Base-by-base conservation (phyloP, 2,329 filamentous ascomycete genomes). In the Didymosphaeria variabile region DNA sequence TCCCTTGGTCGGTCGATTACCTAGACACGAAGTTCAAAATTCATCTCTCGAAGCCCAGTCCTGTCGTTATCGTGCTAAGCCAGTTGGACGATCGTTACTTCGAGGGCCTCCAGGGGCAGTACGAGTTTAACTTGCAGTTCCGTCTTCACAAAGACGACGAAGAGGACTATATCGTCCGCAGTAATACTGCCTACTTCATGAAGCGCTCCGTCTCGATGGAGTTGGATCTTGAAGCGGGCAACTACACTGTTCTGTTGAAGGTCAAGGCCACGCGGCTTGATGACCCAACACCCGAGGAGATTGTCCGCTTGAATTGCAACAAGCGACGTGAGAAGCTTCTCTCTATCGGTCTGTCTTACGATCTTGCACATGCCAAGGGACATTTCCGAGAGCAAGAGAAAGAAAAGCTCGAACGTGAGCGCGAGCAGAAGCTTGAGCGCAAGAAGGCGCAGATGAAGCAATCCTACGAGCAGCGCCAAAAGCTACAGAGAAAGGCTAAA, bases 141-240 rank as follows among this genome's bases (percentile, higher is more conserved):
- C 82, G 86, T 2, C 74, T 89, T 0, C 84, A 88, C 68, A 86
- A 85, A 62, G 82, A 86, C 71, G 85, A 83, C n/a, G 85, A 87
- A 55, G 81, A 85, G n/a, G 83, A 86, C 42, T 88, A 87, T 64
- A 84, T 86, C 47, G 84, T 87, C 12, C 84, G 85, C 60, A 87
- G 83, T 66, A 84, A 85, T 51, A 82, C 79, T 9, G 84, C 82
- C 36, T 85, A 86, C 61, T 82, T 82, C 76, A 91, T 93, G 86
- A 87, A 83, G 23, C 88, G 92, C 7, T 91, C 90, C 0, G 89
- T 93, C 42, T 93, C 90, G 54, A 88, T 91, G 1, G 92, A 95
- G 74, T 83, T 95, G 9, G 84, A 89, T 38, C 86, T 96, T 29
- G 88, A 91, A 21, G 85, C 90, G 0, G 92, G 92, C 12, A 87